A percentile compares a stretch with the other conserved stretches of the same genome.
phyloP scores from a whole-genome alignment of 805 yeast species.

The Maudiozyma turicensis region DNA sequence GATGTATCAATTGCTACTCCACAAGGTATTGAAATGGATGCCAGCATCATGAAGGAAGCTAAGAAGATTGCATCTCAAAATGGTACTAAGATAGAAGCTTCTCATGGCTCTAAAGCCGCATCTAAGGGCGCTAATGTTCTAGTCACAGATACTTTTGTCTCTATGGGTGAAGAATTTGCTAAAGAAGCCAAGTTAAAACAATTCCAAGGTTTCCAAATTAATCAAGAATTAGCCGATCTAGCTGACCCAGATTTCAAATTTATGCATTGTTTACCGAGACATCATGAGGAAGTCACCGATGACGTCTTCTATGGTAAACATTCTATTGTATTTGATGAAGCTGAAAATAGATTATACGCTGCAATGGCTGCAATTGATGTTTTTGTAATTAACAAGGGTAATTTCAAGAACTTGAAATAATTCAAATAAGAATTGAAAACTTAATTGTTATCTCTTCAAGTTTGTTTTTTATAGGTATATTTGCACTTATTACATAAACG shows the following conservation, averaged over 20 bases:
- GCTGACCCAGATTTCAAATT: constrained; percentile 75
- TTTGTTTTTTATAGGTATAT: not conserved
- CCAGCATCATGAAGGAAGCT: constrained; percentile 46
- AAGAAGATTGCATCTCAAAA: constrained; percentile 40
- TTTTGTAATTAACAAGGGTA: constrained; percentile 78
- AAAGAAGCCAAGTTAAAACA: constrained; percentile 61
- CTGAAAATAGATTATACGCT: constrained; percentile 92
- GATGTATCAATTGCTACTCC: constrained; percentile 28
- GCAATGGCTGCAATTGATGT: constrained; percentile 91
- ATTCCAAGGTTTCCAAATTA: constrained; percentile 81
- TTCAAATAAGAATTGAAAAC: constrained; percentile 3
- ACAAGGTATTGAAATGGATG: constrained; percentile 36
- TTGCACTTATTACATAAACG: not conserved
- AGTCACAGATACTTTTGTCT: constrained; percentile 94
- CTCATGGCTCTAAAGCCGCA: constrained; percentile 70
- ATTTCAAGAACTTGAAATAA: constrained; percentile 27
- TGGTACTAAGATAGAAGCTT: constrained; percentile 44
- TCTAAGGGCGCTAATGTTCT: constrained; percentile 65
- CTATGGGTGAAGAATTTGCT: constrained; percentile 95
- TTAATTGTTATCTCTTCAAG: not conserved
- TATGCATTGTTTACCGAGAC: constrained; percentile 98
- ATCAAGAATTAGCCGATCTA: constrained; percentile 46
- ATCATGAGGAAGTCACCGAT: constrained; percentile 87
- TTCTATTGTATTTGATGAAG: constrained; percentile 88
- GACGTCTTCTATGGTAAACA: constrained; percentile 79